These are phyloP conservation scores for Cladosporium sp. DNA, from an alignment of 2,329 filamentous ascomycete species.

Conservation along the genomic window DNA sequence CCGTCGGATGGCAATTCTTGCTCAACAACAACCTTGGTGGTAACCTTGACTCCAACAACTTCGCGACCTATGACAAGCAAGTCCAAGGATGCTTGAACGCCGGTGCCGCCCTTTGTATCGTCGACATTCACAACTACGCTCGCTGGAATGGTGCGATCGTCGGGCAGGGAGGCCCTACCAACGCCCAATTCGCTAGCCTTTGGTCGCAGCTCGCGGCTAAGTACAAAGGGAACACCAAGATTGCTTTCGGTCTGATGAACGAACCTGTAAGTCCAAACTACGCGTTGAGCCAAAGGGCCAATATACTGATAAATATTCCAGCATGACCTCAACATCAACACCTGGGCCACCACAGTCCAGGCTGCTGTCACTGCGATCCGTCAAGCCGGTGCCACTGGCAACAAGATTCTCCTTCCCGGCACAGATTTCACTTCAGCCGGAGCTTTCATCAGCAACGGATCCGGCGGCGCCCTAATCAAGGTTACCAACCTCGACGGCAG, in stretches of 20 bases:
- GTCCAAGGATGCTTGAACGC: conserved; percentile 35
- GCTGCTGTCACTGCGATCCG: conserved; percentile 63
- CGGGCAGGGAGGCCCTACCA: conserved; percentile 60
- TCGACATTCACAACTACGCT: conserved; percentile 32
- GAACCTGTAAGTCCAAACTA: conserved; percentile 43
- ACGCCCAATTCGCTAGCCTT: conserved; percentile 55
- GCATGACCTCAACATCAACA: conserved; percentile 42
- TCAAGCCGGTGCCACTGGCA: conserved; percentile 56
- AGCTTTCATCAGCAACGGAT: conserved; percentile 12
- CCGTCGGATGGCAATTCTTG: conserved; percentile 36
- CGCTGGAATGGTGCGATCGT: conserved; percentile 60
- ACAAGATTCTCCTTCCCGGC: conserved; percentile 63
- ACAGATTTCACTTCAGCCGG: conserved; percentile 43
- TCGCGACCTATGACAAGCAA: conserved; percentile 25
- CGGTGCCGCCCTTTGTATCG: conserved; percentile 27
- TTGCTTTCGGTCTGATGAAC: conserved; percentile 67
- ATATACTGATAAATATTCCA: conserved; percentile 24
- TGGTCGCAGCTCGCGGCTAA: conserved; percentile 55
- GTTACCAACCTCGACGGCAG: conserved; percentile 25
- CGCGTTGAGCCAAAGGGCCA: conserved; percentile 30
- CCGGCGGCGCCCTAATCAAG: conserved; percentile 3
- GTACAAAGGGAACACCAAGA: conserved; percentile 51
- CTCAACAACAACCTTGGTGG: conserved; percentile 21
- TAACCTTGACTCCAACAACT: conserved; percentile 20
- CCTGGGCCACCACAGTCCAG: conserved; percentile 60